phyloP scores from a whole-genome alignment of 2,329 filamentous ascomycete genomes.

The Taxawa tesnikishii region DNA sequence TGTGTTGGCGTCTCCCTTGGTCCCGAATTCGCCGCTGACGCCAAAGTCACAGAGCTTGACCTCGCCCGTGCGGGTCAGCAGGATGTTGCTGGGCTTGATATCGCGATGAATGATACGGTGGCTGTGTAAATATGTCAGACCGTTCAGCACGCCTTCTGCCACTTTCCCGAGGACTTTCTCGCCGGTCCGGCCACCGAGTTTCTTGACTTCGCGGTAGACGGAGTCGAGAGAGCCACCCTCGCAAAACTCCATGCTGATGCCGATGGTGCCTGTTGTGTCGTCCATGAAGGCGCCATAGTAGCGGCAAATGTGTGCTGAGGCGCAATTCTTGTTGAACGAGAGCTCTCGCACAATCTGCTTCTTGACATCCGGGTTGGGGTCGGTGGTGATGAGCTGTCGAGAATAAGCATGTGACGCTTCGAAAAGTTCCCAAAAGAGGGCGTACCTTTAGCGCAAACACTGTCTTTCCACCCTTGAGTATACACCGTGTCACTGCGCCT shows the following conservation, averaged over 20 bases:
- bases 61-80: conserved; percentile 81
- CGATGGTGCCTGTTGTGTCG: conserved; percentile 89
- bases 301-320: conserved; percentile 87
- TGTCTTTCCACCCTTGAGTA: conserved; percentile 81
- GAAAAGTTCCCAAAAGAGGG: conserved; percentile 2
- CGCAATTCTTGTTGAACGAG: conserved; percentile 95
- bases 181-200: conserved; percentile 83
- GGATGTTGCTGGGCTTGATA: conserved; percentile 96
- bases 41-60: conserved; percentile 98
- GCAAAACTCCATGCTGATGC: conserved; percentile 98
- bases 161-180: conserved; percentile 97
- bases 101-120: conserved; percentile 97
- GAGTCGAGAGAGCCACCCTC: conserved; percentile 93
- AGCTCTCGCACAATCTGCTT: conserved; percentile 96
- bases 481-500: conserved; percentile 85
- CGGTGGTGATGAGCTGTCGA: conserved; percentile 83
- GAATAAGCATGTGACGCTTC: conserved; percentile 6
- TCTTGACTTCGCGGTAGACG: conserved; percentile 95
- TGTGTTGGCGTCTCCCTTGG: conserved; percentile 95
- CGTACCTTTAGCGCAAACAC: conserved; percentile 89
- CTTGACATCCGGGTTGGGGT: conserved; percentile 94
- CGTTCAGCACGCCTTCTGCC: conserved; percentile 85
- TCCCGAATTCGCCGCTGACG: conserved; percentile 94
- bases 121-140: conserved; percentile 86
- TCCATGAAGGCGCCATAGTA: conserved; percentile 98